Percentiles rank a stretch among this genome's conserved stretches.
These are phyloP conservation scores for Syncephalastrum contaminatum DNA, from an alignment of 371 early-diverging fungal species.

Conservation along the genomic window DNA sequence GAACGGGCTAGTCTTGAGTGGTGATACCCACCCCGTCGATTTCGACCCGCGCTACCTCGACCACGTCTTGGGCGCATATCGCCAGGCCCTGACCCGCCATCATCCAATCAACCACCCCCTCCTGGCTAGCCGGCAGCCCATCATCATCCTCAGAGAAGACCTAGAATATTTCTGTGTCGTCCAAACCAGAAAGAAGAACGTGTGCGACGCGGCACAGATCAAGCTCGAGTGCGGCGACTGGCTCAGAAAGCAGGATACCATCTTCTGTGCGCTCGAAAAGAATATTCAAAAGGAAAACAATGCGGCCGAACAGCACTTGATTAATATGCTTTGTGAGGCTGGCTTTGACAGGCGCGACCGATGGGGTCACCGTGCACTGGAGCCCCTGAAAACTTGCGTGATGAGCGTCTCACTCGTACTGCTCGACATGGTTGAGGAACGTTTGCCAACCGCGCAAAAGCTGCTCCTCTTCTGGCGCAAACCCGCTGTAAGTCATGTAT, in stretches of 20 bases:
- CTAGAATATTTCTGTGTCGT: slow-evolving; percentile 24
- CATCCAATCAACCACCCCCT: slow-evolving; percentile 17
- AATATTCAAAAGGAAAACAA: slow-evolving; percentile 62
- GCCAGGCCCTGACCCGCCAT: slow-evolving; percentile 7
- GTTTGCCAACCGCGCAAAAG: slow-evolving; percentile 66
- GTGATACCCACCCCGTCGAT: slow-evolving; percentile 9
- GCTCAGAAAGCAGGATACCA: slow-evolving; percentile 53
- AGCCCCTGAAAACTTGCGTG: slow-evolving; percentile 60
- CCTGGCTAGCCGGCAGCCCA: slow-evolving; percentile 17
- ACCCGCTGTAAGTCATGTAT: slow-evolving; percentile 57
- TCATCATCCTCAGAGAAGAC: slow-evolving; percentile 27
- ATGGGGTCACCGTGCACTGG: slow-evolving; percentile 69
- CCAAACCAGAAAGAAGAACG: slow-evolving; percentile 6
- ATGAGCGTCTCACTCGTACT: slow-evolving; percentile 63
- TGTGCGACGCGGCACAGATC: slow-evolving; percentile 26
- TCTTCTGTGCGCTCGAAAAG: slow-evolving; percentile 64
- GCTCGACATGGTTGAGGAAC: slow-evolving; percentile 54
- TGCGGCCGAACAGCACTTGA: slow-evolving; percentile 69
- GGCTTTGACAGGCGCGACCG: slow-evolving; percentile 62
- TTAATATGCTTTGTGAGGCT: slow-evolving; percentile 72
- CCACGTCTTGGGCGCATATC: slow-evolving; percentile 8
- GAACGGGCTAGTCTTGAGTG: slow-evolving; percentile 10
- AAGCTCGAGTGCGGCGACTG: slow-evolving; percentile 56
- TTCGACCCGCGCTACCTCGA: slow-evolving; percentile 15
- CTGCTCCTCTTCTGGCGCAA: slow-evolving; percentile 73